A percentile compares a stretch with the other conserved stretches of the same genome.
Conservation (phyloP, 495 filamentous ascomycete species). For the Aspergillus egyptiacus region DNA sequence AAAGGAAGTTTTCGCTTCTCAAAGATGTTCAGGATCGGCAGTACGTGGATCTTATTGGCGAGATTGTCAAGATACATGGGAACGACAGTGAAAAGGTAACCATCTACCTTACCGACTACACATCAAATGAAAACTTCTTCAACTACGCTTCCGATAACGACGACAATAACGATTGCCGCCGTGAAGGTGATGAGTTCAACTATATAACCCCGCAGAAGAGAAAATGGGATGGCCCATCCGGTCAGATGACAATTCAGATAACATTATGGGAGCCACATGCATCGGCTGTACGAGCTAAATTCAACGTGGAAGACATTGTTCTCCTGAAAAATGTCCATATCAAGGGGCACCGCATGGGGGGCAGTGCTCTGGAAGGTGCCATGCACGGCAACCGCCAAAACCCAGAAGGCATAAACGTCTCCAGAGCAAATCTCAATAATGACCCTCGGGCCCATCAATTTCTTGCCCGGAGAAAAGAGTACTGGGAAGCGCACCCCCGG, state of each 20-base stretch:
- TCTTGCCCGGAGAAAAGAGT: slow-evolving; percentile 55
- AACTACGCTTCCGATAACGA: slow-evolving; percentile 45
- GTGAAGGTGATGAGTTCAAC: slow-evolving; percentile 45
- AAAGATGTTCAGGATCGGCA: slow-evolving; percentile 51
- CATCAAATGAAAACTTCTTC: slow-evolving; percentile 56
- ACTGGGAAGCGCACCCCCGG: slow-evolving; percentile 41
- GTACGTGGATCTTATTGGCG: slow-evolving; percentile 68
- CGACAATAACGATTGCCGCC: slow-evolving; percentile 19
- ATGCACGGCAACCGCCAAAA: slow-evolving; percentile 57
- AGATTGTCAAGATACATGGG: slow-evolving; percentile 63
- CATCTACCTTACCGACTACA: slow-evolving; percentile 85
- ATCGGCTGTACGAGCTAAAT: slow-evolving; percentile 42
- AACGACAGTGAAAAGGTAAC: slow-evolving; percentile 44
- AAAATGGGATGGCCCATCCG: slow-evolving; percentile 74
- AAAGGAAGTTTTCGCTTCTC: slow-evolving; percentile 57
- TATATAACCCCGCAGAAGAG: slow-evolving; percentile 33
- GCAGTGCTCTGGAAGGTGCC: slow-evolving; percentile 60
- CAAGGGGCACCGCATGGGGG: slow-evolving; percentile 43
- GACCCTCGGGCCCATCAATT: slow-evolving; percentile 54
- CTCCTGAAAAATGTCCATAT: slow-evolving; percentile 66
- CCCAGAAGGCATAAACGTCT: slow-evolving; percentile 50
- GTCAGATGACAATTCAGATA: slow-evolving; percentile 65
- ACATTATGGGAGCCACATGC: slow-evolving; percentile 69
- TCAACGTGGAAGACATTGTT: slow-evolving; percentile 57
- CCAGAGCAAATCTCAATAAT: slow-evolving; percentile 35